Conservation (phyloP, 2,329 filamentous ascomycete species). For the Colletotrichum gigasporum region DNA sequence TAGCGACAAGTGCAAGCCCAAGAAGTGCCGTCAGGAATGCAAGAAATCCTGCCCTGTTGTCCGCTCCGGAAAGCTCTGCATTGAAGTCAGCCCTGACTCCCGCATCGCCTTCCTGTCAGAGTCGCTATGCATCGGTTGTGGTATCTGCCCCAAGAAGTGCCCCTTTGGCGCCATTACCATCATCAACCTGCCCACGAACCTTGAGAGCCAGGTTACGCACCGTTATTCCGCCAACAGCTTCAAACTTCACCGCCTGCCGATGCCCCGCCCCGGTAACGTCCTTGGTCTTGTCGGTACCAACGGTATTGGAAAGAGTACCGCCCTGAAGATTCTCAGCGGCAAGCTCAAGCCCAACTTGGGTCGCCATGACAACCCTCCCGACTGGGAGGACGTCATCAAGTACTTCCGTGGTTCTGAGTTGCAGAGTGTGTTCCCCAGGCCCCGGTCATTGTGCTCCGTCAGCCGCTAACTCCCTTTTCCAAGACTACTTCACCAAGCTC, state of each 20-base stretch:
- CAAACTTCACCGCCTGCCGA: constrained; percentile 97
- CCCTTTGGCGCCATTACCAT: constrained; percentile 99
- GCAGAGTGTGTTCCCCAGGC: constrained; percentile 74
- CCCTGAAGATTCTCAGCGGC: constrained; percentile 96
- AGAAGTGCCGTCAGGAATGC: constrained; percentile 99
- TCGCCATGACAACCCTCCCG: constrained; percentile 92
- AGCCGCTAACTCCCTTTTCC: constrained; percentile 25
- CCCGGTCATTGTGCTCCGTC: neutral
- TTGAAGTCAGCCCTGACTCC: constrained; percentile 88
- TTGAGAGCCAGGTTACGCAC: constrained; percentile 97
- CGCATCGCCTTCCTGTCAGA: constrained; percentile 99
- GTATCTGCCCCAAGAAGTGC: constrained; percentile 99
- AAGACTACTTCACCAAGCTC: constrained; percentile 97
- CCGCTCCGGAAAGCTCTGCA: constrained; percentile 95
- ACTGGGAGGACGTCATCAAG: constrained; percentile 99
- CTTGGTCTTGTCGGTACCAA: constrained; percentile 97
- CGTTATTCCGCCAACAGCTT: constrained; percentile 99
- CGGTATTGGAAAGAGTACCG: constrained; percentile 99
- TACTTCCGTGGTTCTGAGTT: constrained; percentile 97
- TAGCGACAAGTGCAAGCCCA: constrained; percentile 78
- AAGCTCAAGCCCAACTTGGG: constrained; percentile 99
- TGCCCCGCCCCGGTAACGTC: constrained; percentile 94
- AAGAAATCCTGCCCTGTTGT: constrained; percentile 99
- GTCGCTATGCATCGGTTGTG: constrained; percentile 94
- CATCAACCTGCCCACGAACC: constrained; percentile 99